These are phyloP conservation scores for Warburgia ugandensis DNA, from an alignment of 164 flowering plant species.

Conservation along the genomic window DNA sequence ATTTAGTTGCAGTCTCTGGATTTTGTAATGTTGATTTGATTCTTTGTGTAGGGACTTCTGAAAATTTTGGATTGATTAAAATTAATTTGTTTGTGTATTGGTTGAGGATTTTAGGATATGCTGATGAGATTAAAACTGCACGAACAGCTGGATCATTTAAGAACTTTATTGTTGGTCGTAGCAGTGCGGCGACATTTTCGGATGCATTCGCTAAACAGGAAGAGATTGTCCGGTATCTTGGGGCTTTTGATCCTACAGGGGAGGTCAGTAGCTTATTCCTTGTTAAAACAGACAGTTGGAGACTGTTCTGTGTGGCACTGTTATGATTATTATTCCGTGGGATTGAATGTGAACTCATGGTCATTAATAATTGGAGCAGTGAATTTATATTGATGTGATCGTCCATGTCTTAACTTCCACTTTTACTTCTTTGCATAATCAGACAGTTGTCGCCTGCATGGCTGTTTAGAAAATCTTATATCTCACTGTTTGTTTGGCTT, in stretches of 20 bases:
- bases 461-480: too few relatives aligned
- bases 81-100: neutral
- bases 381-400: too few relatives aligned
- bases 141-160: conserved; percentile 57
- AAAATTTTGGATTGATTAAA: neutral
- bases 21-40: too few relatives aligned
- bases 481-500: too few relatives aligned
- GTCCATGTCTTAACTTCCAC: too few relatives aligned
- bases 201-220: conserved; percentile 92
- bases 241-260: conserved; percentile 70
- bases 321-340: neutral
- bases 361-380: too few relatives aligned
- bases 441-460: too few relatives aligned
- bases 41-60: neutral
- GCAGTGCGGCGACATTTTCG: conserved; percentile 74
- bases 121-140: conserved; percentile 66
- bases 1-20: too few relatives aligned
- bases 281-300: neutral
- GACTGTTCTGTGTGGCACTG: neutral
- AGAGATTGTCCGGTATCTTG: conserved; percentile 68
- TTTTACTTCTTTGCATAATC: too few relatives aligned
- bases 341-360: too few relatives aligned
- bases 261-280: conserved; percentile 36
- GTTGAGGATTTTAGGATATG: conserved; percentile 43
- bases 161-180: conserved; percentile 69